These are phyloP conservation scores for Hypholoma fasciculare DNA, from an alignment of 768 basidiomycete genomes.

Conservation along the genomic window DNA sequence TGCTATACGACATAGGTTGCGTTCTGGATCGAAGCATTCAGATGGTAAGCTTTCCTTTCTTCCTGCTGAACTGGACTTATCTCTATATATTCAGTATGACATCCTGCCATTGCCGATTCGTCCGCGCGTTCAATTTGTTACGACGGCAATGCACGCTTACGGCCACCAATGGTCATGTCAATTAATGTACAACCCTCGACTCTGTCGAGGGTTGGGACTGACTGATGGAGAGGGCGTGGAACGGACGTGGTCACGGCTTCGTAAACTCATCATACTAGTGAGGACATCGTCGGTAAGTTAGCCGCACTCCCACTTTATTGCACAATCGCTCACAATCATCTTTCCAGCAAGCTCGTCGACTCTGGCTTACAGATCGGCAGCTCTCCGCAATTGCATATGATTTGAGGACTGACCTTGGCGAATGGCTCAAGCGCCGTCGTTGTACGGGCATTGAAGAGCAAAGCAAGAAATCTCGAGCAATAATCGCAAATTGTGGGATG, in stretches of 20 bases:
- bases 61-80: neutral
- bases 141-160: constrained; percentile 35
- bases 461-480: constrained; percentile 7
- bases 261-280: constrained; percentile 34
- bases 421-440: constrained; percentile 28
- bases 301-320: neutral
- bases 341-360: constrained; percentile 19
- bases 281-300: constrained; percentile 30
- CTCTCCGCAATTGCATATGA: constrained; percentile 23
- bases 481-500: constrained; percentile 19
- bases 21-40: constrained; percentile 28
- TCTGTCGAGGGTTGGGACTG: constrained; percentile 27
- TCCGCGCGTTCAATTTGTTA: constrained; percentile 25
- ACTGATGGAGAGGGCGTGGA: constrained; percentile 37
- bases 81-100: constrained; percentile 18
- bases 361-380: constrained; percentile 36
- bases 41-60: constrained; percentile 16
- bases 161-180: constrained; percentile 18
- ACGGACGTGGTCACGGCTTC: constrained; percentile 28
- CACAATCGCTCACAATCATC: neutral
- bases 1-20: constrained; percentile 36
- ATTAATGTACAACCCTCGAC: constrained; percentile 31
- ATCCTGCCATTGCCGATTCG: constrained; percentile 20
- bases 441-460: constrained; percentile 12
- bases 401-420: constrained; percentile 27